These are phyloP conservation scores for Eudorina sp. DNA, from an alignment of 139 green algal species.

Conservation along the genomic window DNA sequence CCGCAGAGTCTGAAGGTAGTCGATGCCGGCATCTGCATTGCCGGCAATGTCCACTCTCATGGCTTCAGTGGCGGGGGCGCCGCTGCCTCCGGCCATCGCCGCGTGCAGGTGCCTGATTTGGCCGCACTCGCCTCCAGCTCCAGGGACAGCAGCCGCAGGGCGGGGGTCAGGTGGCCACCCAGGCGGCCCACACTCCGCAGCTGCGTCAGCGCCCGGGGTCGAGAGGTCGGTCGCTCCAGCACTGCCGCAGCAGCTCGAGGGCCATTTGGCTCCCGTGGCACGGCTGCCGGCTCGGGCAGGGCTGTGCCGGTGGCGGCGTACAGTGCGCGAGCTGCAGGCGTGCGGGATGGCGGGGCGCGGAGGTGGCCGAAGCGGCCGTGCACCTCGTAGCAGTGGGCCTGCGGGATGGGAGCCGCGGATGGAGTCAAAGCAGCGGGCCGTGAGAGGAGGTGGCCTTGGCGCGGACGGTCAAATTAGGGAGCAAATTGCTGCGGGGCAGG, in stretches of 20 bases:
- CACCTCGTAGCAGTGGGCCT: slow-evolving; percentile 64
- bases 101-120: slow-evolving; percentile 51
- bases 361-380: slow-evolving; percentile 71
- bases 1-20: slow-evolving; percentile 13
- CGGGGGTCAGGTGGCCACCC: slow-evolving; percentile 56
- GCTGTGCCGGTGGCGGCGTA: slow-evolving; percentile 68
- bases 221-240: slow-evolving; percentile 65
- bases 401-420: no score
- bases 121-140: slow-evolving; percentile 54
- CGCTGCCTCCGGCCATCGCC: not conserved
- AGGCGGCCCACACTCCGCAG: slow-evolving; percentile 29
- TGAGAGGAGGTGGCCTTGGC: no score
- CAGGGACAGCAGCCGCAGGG: slow-evolving; percentile 49
- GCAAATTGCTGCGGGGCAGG: no score
- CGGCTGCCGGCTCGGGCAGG: slow-evolving; percentile 66
- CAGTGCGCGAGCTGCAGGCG: slow-evolving; percentile 79
- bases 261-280: slow-evolving; percentile 65
- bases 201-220: slow-evolving; percentile 38
- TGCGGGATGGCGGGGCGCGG: slow-evolving; percentile 25
- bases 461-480: no score
- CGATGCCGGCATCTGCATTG: not conserved
- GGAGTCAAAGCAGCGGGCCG: no score
- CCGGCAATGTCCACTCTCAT: no score
- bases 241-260: slow-evolving; percentile 64
- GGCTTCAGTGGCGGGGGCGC: no score